Evolutionary conservation across 1,284 basidiomycete species (phyloP).

Genomic region (Malassezia cuniculi): DNA sequence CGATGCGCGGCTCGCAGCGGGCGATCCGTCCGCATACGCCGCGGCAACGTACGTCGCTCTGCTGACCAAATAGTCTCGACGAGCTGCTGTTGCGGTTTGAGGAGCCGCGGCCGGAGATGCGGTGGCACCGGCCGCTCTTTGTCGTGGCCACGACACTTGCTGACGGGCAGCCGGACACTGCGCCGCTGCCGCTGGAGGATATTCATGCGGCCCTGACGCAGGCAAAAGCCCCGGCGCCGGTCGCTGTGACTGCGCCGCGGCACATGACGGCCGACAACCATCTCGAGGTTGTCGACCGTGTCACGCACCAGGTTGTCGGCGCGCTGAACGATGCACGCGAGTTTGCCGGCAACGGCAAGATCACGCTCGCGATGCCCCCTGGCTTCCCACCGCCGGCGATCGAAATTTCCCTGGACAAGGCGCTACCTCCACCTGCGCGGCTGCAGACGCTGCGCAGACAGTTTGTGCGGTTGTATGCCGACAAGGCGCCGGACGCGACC

Average conservation of each 20-base stretch:
- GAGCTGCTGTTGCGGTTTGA: conserved; percentile 81
- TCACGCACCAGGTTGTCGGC: conserved; percentile 27
- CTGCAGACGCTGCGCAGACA: conserved; percentile 32
- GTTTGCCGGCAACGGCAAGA: conserved; percentile 13
- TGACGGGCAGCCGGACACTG: conserved; percentile 1
- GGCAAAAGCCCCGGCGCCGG: conserved; percentile 67
- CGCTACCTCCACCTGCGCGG: conserved; percentile 16
- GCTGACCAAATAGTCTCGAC: conserved; percentile 67
- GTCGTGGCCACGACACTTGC: conserved; percentile 48
- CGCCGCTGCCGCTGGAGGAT: conserved; percentile 55
- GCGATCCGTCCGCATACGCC: conserved; percentile 21
- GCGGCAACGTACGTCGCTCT: conserved; percentile 54
- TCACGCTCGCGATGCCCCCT: conserved; percentile 15
- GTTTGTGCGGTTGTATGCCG: conserved; percentile 35
- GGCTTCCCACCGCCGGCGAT: conserved; percentile 9
- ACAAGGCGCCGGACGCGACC: conserved; percentile 25
- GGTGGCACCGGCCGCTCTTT: conserved; percentile 92
- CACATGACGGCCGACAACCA: conserved; percentile 45
- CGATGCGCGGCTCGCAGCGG: conserved; percentile 47
- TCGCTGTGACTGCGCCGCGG: conserved; percentile 57
- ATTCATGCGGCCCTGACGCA: conserved; percentile 72
- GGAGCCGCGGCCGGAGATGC: conserved; percentile 88
- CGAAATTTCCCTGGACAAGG: neutral
- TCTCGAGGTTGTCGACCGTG: conserved; percentile 43
- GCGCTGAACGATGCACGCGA: conserved; percentile 19